Base-by-base conservation (phyloP, 768 basidiomycete species). In the Myochromella boudieri region DNA sequence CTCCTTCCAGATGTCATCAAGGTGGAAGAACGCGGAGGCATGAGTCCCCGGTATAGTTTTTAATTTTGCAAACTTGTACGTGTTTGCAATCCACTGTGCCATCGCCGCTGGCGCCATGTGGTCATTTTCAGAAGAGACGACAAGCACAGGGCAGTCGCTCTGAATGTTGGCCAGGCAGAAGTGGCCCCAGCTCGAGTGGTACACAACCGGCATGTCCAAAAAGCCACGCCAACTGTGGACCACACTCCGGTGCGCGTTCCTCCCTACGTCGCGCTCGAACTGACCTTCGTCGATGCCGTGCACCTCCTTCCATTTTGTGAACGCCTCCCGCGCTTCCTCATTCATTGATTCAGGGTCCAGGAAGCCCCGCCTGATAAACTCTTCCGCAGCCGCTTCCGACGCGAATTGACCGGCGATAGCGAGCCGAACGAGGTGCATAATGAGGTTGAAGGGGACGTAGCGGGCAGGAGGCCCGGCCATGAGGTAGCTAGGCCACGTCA, bases 191-290 rank as follows among this genome's bases (percentile, higher is more conserved):
- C 75, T 75, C 12, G 73, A 69, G 37, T 81, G 75, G 41, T 76
- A 60, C 22, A 77, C 59, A 24, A 61, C 53, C 6, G 70, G 44
- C 42, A 69, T 53, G 37, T 74, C 72, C 47, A 71, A 62, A 53
- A 80, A 79, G 1, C 81, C 82, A 33, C 67, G 72, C 78, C 79
- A 80, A 37, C 76, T 65, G 25, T 59, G 69, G 15, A 68, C 64
- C 6, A 80, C 74, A 55, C 81, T 82, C 46, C 70, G 67, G 37
- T 69, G 57, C 46, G 72, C 61, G 45, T 72, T 76, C 46, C 57
- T 52, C 2, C 74, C 76, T 46, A 77, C 61, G 43, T 60, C 56
- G 44, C 62, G 61, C 52, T 75, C 72, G 22, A 72, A 60, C 39
- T 78, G 68, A 1, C 71, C 75, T 47, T 77, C 77, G 20, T 60